Conservation (phyloP, 2,329 filamentous ascomycete genomes). For the Hypoxylon sp. region DNA sequence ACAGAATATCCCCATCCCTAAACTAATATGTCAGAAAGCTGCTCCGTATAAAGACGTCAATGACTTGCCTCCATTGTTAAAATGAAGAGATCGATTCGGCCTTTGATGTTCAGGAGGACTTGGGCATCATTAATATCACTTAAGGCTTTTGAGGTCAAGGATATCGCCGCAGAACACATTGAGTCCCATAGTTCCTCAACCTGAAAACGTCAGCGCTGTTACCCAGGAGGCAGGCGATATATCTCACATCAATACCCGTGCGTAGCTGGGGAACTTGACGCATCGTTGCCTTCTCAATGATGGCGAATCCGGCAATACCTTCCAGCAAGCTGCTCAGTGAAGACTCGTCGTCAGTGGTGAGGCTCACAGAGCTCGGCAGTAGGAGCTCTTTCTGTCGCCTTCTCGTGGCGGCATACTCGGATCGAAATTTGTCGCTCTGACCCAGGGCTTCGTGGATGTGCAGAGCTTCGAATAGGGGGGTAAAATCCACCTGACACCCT, state of each 20-base stretch:
- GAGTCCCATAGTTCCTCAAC: slow-evolving; percentile 99
- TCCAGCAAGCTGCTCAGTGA: slow-evolving; percentile 92
- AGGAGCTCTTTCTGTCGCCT: slow-evolving; percentile 92
- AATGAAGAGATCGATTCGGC: slow-evolving; percentile 91
- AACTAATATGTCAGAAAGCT: slow-evolving; percentile 9
- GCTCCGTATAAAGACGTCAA: no score
- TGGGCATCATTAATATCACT: slow-evolving; percentile 88
- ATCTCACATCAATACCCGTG: slow-evolving; percentile 80
- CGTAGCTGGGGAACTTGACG: slow-evolving; percentile 85
- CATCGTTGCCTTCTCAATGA: slow-evolving; percentile 95
- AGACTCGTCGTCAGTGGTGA: slow-evolving; percentile 85
- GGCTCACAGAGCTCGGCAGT: slow-evolving; percentile 79
- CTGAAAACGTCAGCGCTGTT: slow-evolving; percentile 58
- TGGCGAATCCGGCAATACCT: slow-evolving; percentile 94
- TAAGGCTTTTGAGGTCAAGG: slow-evolving; percentile 83
- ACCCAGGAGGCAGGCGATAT: not conserved
- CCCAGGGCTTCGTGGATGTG: slow-evolving; percentile 97
- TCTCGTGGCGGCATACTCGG: slow-evolving; percentile 92
- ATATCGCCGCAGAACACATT: slow-evolving; percentile 90
- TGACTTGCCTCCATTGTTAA: slow-evolving; percentile 91
- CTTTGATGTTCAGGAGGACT: slow-evolving; percentile 92
- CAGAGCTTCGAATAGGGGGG: slow-evolving; percentile 91
- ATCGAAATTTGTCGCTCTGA: slow-evolving; percentile 89
- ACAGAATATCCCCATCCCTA: slow-evolving; percentile 93
- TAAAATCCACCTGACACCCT: slow-evolving; percentile 81